Evolutionary conservation across 345 rosid genomes (phyloP).

Genomic region (Triadica sebifera): DNA sequence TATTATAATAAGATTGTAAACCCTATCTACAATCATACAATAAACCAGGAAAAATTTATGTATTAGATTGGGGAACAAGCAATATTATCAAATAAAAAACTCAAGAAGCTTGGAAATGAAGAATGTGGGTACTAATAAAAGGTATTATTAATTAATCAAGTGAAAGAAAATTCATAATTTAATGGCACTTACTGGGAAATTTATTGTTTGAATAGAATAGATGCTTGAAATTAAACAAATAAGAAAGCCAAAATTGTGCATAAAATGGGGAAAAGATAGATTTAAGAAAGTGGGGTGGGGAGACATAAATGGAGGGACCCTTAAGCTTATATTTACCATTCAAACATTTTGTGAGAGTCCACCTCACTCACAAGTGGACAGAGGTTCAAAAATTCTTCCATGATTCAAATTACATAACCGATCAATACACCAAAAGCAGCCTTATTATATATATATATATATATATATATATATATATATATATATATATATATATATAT

Average conservation of each 20-base stretch:
- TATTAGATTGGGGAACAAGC: background rate
- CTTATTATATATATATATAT: too few species aligned
- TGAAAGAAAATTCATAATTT: background rate
- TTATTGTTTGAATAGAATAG: background rate
- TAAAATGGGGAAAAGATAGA: background rate
- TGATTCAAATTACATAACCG: constrained; percentile 2
- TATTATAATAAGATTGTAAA: too few species aligned
- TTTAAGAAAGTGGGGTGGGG: background rate
- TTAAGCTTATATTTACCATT: background rate
- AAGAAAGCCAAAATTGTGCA: background rate
- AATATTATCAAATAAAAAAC: background rate
- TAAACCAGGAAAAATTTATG: too few species aligned
- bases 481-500: too few species aligned
- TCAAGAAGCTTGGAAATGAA: background rate
- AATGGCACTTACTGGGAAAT: background rate
- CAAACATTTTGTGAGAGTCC: background rate
- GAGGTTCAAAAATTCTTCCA: background rate
- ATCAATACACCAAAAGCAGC: background rate
- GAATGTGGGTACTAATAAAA: background rate
- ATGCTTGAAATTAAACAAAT: background rate
- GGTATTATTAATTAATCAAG: background rate
- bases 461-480: too few species aligned
- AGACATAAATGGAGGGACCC: constrained; percentile 5
- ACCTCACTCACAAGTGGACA: background rate
- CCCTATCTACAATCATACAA: too few species aligned